Base-by-base conservation (phyloP, 169 alveolate genomes). In the Plasmodium falciparum region DNA sequence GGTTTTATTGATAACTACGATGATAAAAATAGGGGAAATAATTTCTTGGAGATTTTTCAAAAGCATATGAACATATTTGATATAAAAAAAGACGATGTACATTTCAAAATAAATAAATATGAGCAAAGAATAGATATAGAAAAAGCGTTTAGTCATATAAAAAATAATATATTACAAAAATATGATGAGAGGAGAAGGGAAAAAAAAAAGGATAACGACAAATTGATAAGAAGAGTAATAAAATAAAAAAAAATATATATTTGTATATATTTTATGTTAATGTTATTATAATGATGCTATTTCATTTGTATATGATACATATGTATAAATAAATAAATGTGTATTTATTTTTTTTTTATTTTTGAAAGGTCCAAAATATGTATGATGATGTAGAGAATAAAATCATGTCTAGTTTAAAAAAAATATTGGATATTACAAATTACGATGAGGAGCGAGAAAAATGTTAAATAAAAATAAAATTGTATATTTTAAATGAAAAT, bases 351-450 rank as follows among this genome's bases (percentile, higher is more conserved):
- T 26, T 26, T 26, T 26, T 43, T 9, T 39, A 12, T 15, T 45
- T 20, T 49, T 49, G 54, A 20, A 39, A 76, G 89, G 65, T 62
- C 54, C 67, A 76, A 22, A 76, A 24, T 62, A 63, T 76, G 22
- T 76, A 76, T 69, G 52, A 5, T 33, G 89, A 76, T 20, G 63
- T 76, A 56, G 89, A 76, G 54, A 66, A 52, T 17, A 67, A 69
- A 49, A 33, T 76, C 5, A 20, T 76, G 15, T 6, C 72, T 3
- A 70, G 89, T 12, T 76, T 76, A 69, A 67, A 58, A 26, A 11
- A 12, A 29, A 33, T 62, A 17, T 76, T 76, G 24, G 12, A 47
- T 70, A 17, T 26, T 17, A 56, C 39, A 56, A 20, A 20, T 22
- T 8, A 6, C 12, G 9, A 54, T 26, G 11, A 20, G 0, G 9